A percentile compares a stretch with the other conserved stretches of the same genome.
Conservation (phyloP, 73 alveolate species). For the Stentor roeselii region DNA sequence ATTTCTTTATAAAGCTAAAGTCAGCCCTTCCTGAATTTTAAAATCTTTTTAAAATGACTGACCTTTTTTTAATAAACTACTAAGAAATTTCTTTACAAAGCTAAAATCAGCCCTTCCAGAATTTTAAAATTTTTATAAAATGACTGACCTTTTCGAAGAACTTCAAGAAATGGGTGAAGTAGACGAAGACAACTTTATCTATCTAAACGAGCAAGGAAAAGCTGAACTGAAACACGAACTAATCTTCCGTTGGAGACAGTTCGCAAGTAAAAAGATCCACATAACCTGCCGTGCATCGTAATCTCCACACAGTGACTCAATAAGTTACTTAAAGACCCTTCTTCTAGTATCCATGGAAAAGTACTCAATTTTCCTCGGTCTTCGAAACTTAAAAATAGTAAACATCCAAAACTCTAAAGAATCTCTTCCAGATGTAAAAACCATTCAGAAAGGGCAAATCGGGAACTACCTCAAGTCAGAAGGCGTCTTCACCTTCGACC, state of each 20-base stretch:
- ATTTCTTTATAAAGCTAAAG: too few species aligned
- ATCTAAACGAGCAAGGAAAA: neutral
- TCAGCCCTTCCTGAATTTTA: too few species aligned
- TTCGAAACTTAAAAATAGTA: too few species aligned
- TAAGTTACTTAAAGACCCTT: neutral
- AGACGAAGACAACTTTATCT: neutral
- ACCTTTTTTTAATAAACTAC: too few species aligned
- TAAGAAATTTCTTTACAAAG: too few species aligned
- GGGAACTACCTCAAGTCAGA: neutral
- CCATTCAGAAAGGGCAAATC: neutral
- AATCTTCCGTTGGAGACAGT: neutral
- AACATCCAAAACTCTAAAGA: neutral
- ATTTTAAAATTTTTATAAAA: too few species aligned
- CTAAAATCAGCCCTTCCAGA: too few species aligned
- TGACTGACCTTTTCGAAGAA: neutral
- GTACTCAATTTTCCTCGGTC: neutral
- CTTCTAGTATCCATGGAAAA: neutral
- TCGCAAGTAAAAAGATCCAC: neutral
- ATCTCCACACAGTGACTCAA: neutral
- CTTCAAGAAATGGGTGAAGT: conserved; percentile 5
- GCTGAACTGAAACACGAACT: conserved; percentile 3
- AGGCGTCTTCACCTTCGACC: neutral
- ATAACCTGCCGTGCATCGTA: neutral
- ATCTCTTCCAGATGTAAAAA: neutral
- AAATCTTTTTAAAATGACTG: neutral